Evolutionary conservation across 179 eudicot species (phyloP), one percentile per base, ranked within the genome.

Genomic region (Amaranthus tricolor): DNA sequence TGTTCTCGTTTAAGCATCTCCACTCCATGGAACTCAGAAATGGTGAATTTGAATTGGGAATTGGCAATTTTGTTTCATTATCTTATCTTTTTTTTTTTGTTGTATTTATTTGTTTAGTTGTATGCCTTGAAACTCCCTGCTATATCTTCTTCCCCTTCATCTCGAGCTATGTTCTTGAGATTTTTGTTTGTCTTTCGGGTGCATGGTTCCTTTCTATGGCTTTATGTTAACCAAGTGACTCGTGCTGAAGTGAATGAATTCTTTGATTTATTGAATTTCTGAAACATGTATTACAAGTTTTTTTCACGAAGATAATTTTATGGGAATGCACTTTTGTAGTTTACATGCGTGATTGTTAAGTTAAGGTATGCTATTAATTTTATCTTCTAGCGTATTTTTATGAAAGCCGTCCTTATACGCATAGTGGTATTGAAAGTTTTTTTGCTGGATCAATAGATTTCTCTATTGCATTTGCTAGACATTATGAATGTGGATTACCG

Each of bases 401-500:
- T 60, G 12, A 43, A 24, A 48, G 49, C 47, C 64, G 14, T 61
- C 19, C 44, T 19, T 20, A 24, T 51, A 19, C 11, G 7, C 55
- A 31, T 24, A 40, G 40, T 17, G 20, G 17, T 6, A n/a, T 20
- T 59, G 53, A 31, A 66, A 78, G 65, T 16, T 31, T 63, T 6
- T 54, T 61, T n/a, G 13, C 16, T 20, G 51, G 15, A 31, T 67
- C 45, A 6, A 2, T 66, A 50, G 69, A 11, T 50, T 15, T 70
- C 6, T 49, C 53, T 68, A 7, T 57, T 75, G 83, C 16, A 11
- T 58, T 21, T 66, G 58, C 54, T 24, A 31, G 60, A 56, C 20
- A 56, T 40, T 48, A 5, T 72, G 13, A 20, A 62, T 58, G 16
- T 8, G 14, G 52, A 11, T 66, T 69, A 20, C 74, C 96, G 89